phyloP scores from a whole-genome alignment of 352 stramenopile genomes.

The Globisporangium viniferum region DNA sequence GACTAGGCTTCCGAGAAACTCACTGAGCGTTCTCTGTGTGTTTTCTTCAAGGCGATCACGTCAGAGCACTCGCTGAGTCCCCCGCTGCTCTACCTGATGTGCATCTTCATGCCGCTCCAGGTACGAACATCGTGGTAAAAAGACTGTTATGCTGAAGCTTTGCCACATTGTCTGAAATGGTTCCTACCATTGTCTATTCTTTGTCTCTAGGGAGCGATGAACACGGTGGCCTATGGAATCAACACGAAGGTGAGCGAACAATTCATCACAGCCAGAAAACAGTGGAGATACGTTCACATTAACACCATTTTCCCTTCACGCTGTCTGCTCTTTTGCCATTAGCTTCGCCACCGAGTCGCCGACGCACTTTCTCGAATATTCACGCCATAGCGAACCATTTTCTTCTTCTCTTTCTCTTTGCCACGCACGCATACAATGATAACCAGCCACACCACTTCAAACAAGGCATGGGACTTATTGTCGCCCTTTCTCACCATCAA shows the following conservation, averaged over 20 bases:
- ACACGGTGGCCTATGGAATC: constrained; percentile 55
- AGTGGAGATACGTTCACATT: background rate
- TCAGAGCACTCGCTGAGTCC: constrained; percentile 42
- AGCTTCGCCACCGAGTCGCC: constrained; percentile 15
- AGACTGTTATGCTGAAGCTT: too few relatives aligned
- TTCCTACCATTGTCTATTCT: background rate
- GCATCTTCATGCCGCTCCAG: constrained; percentile 70
- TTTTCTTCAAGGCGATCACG: constrained; percentile 26
- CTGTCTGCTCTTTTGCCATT: background rate
- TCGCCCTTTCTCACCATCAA: background rate
- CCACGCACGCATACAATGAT: background rate
- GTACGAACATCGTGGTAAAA: constrained; percentile 19
- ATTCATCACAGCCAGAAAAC: background rate
- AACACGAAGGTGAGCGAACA: constrained; percentile 44
- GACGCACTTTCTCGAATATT: background rate
- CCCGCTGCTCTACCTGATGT: constrained; percentile 57
- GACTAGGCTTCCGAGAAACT: background rate
- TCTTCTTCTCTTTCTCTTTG: background rate
- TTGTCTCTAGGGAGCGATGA: constrained; percentile 46
- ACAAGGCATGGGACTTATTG: background rate
- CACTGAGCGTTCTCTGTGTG: background rate
- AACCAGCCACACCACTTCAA: background rate
- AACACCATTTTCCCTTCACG: background rate
- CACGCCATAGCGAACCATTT: background rate
- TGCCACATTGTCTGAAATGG: background rate